phyloP scores from a whole-genome alignment of 495 filamentous ascomycete species.

The Podospora sp. region DNA sequence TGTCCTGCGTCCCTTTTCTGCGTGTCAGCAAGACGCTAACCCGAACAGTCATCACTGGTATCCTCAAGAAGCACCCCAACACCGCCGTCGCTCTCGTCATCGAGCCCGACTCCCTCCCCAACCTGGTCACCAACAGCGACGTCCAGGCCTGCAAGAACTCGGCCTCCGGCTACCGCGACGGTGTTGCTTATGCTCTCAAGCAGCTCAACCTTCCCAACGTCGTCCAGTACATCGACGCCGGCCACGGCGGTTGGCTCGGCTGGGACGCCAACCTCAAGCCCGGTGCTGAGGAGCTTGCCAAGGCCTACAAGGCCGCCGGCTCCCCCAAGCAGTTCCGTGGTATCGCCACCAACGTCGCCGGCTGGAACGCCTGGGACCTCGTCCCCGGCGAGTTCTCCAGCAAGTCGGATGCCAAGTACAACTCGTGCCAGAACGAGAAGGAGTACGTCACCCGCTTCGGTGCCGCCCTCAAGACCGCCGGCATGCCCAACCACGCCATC shows the following conservation, averaged over 20 bases:
- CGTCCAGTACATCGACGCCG: slow-evolving; percentile 81
- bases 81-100: slow-evolving; percentile 58
- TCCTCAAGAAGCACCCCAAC: slow-evolving; percentile 57
- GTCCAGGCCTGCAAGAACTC: slow-evolving; percentile 65
- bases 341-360: slow-evolving; percentile 76
- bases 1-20: slow-evolving; percentile 20
- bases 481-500: slow-evolving; percentile 76
- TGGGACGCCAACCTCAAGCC: slow-evolving; percentile 78
- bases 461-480: slow-evolving; percentile 59
- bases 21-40: slow-evolving; percentile 36
- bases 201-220: slow-evolving; percentile 76
- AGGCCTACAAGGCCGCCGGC: slow-evolving; percentile 66
- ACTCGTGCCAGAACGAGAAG: slow-evolving; percentile 71
- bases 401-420: slow-evolving; percentile 57
- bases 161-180: slow-evolving; percentile 64
- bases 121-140: slow-evolving; percentile 75
- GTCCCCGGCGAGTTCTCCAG: slow-evolving; percentile 67
- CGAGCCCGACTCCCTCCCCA: slow-evolving; percentile 80
- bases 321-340: slow-evolving; percentile 69
- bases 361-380: slow-evolving; percentile 69
- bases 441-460: slow-evolving; percentile 68
- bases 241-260: slow-evolving; percentile 81
- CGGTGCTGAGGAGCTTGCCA: slow-evolving; percentile 68
- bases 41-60: slow-evolving; percentile 56
- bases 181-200: slow-evolving; percentile 71